phyloP scores from a whole-genome alignment of 768 basidiomycete genomes.

The Russula vinacea region DNA sequence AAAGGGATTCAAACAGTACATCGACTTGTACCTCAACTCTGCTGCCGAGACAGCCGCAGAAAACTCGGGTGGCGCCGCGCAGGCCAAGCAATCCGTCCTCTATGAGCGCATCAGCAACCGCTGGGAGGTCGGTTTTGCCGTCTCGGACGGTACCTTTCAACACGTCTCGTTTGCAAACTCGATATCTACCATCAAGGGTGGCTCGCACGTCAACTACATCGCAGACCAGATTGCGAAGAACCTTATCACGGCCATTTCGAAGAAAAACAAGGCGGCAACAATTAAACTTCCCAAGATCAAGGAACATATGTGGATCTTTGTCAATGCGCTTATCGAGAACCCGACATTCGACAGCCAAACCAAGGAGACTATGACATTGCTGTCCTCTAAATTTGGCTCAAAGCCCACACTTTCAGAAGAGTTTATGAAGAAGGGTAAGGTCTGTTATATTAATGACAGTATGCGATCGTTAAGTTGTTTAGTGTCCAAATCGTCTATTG shows the following conservation, averaged over 20 bases:
- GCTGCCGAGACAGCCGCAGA: slow-evolving; percentile 67
- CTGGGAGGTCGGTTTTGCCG: slow-evolving; percentile 94
- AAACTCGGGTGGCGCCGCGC: slow-evolving; percentile 73
- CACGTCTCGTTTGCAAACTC: slow-evolving; percentile 98
- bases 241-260: slow-evolving; percentile 75
- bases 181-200: slow-evolving; percentile 94
- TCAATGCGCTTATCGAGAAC: slow-evolving; percentile 94
- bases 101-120: slow-evolving; percentile 77
- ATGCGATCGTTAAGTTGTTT: slow-evolving; percentile 5
- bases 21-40: slow-evolving; percentile 86
- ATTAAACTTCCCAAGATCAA: slow-evolving; percentile 93
- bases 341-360: slow-evolving; percentile 99
- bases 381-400: slow-evolving; percentile 84
- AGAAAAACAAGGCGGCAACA: slow-evolving; percentile 97
- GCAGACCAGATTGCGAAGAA: slow-evolving; percentile 88
- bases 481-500: slow-evolving; percentile 87
- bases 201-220: slow-evolving; percentile 83
- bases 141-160: slow-evolving; percentile 88
- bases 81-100: slow-evolving; percentile 71
- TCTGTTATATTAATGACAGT: slow-evolving; percentile 1
- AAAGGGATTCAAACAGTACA: slow-evolving; percentile 96
- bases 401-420: slow-evolving; percentile 84
- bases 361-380: slow-evolving; percentile 90
- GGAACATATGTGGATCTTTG: slow-evolving; percentile 98
- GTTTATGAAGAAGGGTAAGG: slow-evolving; percentile 90